These are phyloP conservation scores for Xylariaceae sp. DNA, from an alignment of 2,329 filamentous ascomycete genomes.

Conservation along the genomic window DNA sequence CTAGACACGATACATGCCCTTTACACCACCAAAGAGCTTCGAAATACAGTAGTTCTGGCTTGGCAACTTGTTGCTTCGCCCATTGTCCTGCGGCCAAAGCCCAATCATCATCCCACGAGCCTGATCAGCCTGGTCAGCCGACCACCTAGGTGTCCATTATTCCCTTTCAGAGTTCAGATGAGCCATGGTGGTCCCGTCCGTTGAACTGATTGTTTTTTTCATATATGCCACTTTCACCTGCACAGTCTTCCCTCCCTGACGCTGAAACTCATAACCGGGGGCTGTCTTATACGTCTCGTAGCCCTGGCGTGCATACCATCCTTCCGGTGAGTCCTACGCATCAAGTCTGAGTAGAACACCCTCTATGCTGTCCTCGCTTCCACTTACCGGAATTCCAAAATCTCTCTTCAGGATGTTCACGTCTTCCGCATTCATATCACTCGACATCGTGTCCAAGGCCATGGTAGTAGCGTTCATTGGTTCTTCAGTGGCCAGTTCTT, in stretches of 20 bases:
- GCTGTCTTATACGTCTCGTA: constrained; percentile 20
- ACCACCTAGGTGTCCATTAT: not conserved
- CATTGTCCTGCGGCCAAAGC: no score
- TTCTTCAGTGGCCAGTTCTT: constrained; percentile 26
- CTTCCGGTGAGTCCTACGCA: constrained; percentile 21
- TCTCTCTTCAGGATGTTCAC: not conserved
- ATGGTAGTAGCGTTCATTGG: constrained; percentile 30
- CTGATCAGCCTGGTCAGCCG: no score
- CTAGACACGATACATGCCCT: no score
- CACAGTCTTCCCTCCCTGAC: constrained; percentile 9
- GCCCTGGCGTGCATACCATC: constrained; percentile 23
- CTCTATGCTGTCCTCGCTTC: not conserved
- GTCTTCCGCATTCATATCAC: constrained; percentile 20
- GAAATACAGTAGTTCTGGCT: no score
- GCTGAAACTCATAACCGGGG: constrained; percentile 12
- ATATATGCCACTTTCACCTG: constrained; percentile 20
- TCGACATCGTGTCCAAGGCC: constrained; percentile 32
- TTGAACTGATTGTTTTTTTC: constrained; percentile 18
- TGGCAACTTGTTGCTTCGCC: no score
- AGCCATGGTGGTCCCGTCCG: not conserved
- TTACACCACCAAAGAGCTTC: no score
- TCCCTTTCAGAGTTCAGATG: constrained; percentile 2
- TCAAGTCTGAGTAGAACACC: no score
- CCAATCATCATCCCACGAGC: no score
- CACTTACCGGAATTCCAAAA: constrained; percentile 14